Conservation (phyloP, 1,139 yeast species). For the Spathaspora jeffriesii region DNA sequence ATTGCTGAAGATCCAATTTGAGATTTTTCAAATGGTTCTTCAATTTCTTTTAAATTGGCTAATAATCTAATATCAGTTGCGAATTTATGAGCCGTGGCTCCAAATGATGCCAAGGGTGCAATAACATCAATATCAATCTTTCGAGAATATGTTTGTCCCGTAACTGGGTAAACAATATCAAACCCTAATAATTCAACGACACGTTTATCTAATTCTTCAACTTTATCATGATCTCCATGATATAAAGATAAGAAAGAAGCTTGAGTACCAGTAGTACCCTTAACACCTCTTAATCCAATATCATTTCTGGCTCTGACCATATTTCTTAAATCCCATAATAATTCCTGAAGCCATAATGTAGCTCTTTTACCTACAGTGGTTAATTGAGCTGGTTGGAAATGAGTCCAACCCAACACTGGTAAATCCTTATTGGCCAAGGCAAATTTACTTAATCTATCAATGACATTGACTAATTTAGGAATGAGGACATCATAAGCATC, state of each 20-base stretch:
- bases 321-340: slow-evolving; percentile 97
- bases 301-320: slow-evolving; percentile 96
- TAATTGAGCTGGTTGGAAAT: slow-evolving; percentile 99
- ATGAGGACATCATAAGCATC: slow-evolving; percentile 93
- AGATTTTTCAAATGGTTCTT: slow-evolving; percentile 97
- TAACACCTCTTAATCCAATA: slow-evolving; percentile 95
- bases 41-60: slow-evolving; percentile 96
- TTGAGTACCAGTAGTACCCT: slow-evolving; percentile 99
- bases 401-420: slow-evolving; percentile 99
- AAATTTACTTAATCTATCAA: slow-evolving; percentile 83
- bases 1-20: slow-evolving; percentile 98
- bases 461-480: slow-evolving; percentile 95
- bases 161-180: slow-evolving; percentile 93
- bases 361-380: slow-evolving; percentile 99
- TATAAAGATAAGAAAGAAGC: slow-evolving; percentile 93
- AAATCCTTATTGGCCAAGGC: slow-evolving; percentile 91
- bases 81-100: slow-evolving; percentile 96
- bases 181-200: slow-evolving; percentile 94
- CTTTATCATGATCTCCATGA: slow-evolving; percentile 97
- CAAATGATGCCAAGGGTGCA: slow-evolving; percentile 91
- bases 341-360: slow-evolving; percentile 96
- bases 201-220: slow-evolving; percentile 86
- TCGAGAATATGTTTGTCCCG: slow-evolving; percentile 98
- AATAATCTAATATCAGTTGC: slow-evolving; percentile 96
- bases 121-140: slow-evolving; percentile 95